Evolutionary conservation across 2,329 filamentous ascomycete genomes (phyloP).

Genomic region (Ascochyta fabae): DNA sequence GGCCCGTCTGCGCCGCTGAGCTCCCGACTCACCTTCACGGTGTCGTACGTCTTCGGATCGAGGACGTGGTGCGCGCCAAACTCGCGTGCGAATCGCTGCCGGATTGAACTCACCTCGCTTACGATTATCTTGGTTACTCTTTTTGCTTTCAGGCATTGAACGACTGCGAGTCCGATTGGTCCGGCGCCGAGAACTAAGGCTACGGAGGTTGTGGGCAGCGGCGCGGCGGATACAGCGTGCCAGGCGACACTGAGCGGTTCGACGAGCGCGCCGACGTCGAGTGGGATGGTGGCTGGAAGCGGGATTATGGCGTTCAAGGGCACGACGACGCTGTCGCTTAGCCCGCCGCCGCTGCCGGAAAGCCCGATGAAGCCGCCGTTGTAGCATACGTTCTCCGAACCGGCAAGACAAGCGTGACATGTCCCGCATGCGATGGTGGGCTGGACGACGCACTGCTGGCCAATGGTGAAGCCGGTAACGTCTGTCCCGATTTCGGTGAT

Average conservation of each 20-base stretch:
- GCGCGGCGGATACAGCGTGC: constrained; percentile 64
- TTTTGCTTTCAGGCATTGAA: constrained; percentile 63
- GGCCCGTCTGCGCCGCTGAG: constrained; percentile 60
- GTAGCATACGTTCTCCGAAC: constrained; percentile 65
- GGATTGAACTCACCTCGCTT: constrained; percentile 59
- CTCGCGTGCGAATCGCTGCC: constrained; percentile 59
- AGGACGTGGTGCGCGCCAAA: constrained; percentile 64
- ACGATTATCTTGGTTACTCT: constrained; percentile 64
- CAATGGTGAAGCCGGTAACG: constrained; percentile 57
- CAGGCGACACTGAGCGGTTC: constrained; percentile 70
- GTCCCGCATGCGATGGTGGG: constrained; percentile 65
- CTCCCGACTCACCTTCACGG: constrained; percentile 55
- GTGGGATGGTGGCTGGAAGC: constrained; percentile 59
- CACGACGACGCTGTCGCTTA: constrained; percentile 62
- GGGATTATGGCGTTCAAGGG: constrained; percentile 58
- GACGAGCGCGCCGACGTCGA: constrained; percentile 64
- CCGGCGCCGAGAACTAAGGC: constrained; percentile 67
- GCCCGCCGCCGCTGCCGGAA: constrained; percentile 60
- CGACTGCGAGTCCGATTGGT: constrained; percentile 66
- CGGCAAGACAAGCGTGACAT: constrained; percentile 62
- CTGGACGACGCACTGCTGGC: constrained; percentile 64
- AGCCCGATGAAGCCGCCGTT: constrained; percentile 62
- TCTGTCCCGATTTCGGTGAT: constrained; percentile 64
- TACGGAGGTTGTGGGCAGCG: constrained; percentile 56
- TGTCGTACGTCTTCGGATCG: constrained; percentile 57